Evolutionary conservation across 1,284 basidiomycete species (phyloP), one percentile per base, ranked within the genome.

Genomic region (Kwoniella shivajii): DNA sequence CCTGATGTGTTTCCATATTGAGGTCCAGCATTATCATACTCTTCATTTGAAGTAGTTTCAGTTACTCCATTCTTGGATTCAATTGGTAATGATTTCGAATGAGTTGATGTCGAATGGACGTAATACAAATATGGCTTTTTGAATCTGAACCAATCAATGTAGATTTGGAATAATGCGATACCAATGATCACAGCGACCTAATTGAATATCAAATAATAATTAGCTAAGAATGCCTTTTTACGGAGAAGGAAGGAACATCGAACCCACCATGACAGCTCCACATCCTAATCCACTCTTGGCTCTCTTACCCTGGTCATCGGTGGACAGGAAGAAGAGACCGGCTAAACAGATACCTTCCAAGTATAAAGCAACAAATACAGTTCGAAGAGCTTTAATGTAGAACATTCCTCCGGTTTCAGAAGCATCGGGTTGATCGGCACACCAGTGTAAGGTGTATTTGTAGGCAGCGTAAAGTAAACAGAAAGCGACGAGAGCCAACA

Each of bases 361-460:
- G 64, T 78, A 78, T 7, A 78, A 66, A 9, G 68, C 57, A 50
- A 76, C 74, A 57, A 78, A 78, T 63, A 79, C 66, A 14, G 77
- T 77, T 48, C 72, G 66, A 31, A 79, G 62, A 16, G 73, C 74
- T 64, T 72, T 75, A 67, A 75, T 70, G 72, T 78, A 78, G 64
- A 73, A 79, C 29, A 72, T 63, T 34, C 78, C 78, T 20, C 78
- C 78, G 22, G 78, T 78, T 66, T 79, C 78, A 42, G 73, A 56
- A 30, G 60, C 55, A 51, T 74, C 71, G 33, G 69, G 65, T 67
- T 79, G 78, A 60, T 76, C 74, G 49, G 72, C 71, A 56, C 69
- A 71, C 77, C 77, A 79, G 50, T 69, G 61, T 16, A 79, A 63
- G 37, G 69, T 57, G 69, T 78, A 79, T 64, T 78, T 78, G 76